These are phyloP conservation scores for Ceriops decandra DNA, from an alignment of 345 rosid species.

Conservation along the genomic window DNA sequence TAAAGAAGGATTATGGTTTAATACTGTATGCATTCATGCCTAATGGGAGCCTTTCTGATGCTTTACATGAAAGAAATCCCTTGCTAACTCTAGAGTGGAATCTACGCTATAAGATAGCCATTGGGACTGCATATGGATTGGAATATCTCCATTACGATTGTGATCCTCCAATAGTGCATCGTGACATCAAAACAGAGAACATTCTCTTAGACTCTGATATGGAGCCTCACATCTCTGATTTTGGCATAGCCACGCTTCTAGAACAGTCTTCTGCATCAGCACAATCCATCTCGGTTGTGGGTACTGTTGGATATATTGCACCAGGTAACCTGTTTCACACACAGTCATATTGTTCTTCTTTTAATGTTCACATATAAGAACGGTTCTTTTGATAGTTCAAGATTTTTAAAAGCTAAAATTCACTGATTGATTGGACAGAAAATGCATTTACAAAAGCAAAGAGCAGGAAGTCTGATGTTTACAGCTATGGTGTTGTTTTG, in stretches of 20 bases:
- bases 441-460: conserved; percentile 46
- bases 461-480: conserved; percentile 39
- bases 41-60: conserved; percentile 67
- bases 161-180: conserved; percentile 64
- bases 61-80: conserved; percentile 39
- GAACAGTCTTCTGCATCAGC: conserved; percentile 44
- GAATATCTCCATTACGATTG: conserved; percentile 81
- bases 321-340: conserved; percentile 49
- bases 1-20: conserved; percentile 57
- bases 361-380: too few relatives aligned
- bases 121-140: conserved; percentile 71
- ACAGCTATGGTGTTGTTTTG: conserved; percentile 25
- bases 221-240: conserved; percentile 81
- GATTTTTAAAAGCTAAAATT: background rate
- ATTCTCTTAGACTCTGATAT: conserved; percentile 64
- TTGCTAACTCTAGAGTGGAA: conserved; percentile 48
- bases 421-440: conserved; percentile 36
- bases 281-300: conserved; percentile 35
- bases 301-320: conserved; percentile 77
- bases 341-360: background rate
- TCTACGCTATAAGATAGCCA: conserved; percentile 50
- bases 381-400: too few relatives aligned
- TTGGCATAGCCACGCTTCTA: conserved; percentile 70
- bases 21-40: conserved; percentile 66
- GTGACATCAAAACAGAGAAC: conserved; percentile 79